Percentiles rank a stretch among this genome's conserved stretches.
phyloP scores from a whole-genome alignment of 768 basidiomycete species.

The Lepiota subincarnata region DNA sequence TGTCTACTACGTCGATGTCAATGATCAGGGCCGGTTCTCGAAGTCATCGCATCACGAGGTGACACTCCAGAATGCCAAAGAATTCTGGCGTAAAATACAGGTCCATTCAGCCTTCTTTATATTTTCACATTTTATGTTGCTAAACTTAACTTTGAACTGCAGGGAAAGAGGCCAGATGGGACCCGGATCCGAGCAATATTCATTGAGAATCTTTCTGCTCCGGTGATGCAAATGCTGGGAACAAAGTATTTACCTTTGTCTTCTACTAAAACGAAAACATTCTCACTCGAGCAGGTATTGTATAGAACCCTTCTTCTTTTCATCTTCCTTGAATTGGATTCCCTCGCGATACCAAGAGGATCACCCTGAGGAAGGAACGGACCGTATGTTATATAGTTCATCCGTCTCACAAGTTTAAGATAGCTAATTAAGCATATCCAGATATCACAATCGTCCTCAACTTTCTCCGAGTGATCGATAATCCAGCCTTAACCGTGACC shows the following conservation, averaged over 20 bases:
- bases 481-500: not conserved
- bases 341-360: constrained; percentile 58
- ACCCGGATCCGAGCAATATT: constrained; percentile 46
- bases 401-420: not conserved
- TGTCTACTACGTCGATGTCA: constrained; percentile 36
- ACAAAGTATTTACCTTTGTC: constrained; percentile 31
- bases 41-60: constrained; percentile 19
- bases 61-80: constrained; percentile 14
- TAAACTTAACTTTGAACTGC: not conserved
- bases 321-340: constrained; percentile 59
- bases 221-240: constrained; percentile 54
- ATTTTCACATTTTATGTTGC: not conserved
- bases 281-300: constrained; percentile 32
- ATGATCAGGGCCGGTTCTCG: constrained; percentile 29
- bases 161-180: constrained; percentile 10
- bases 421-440: constrained; percentile 17
- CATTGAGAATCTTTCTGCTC: constrained; percentile 44
- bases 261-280: not conserved
- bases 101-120: constrained; percentile 6
- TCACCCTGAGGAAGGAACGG: constrained; percentile 30
- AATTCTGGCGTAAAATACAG: constrained; percentile 30
- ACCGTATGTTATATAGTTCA: constrained; percentile 34
- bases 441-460: constrained; percentile 53
- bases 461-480: constrained; percentile 31
- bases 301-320: constrained; percentile 61